Evolutionary conservation across 257 asterid species (phyloP).

Genomic region (Gentiana straminea): DNA sequence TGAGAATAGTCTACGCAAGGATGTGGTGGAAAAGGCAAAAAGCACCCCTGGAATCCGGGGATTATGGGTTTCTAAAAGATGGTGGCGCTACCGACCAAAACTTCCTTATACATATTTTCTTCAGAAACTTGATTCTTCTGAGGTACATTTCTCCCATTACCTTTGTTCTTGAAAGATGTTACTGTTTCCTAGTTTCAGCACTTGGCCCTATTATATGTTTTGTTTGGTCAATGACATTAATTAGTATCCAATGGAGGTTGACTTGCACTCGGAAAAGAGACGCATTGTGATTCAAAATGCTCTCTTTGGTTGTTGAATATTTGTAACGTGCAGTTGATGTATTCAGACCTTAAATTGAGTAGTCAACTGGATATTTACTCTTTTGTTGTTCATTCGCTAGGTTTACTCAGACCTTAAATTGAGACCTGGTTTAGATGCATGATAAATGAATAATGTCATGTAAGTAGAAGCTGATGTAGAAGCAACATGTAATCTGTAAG

Average conservation of each 20-base stretch:
- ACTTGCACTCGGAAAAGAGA: neutral
- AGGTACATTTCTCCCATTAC: slow-evolving; percentile 37
- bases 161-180: neutral
- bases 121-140: slow-evolving; percentile 90
- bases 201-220: neutral
- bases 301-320: neutral
- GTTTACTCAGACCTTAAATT: too few species aligned
- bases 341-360: neutral
- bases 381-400: neutral
- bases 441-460: neutral
- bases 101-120: slow-evolving; percentile 93
- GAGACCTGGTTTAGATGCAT: neutral
- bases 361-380: neutral
- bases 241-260: neutral
- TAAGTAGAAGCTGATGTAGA: neutral
- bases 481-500: neutral
- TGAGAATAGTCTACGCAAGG: slow-evolving; percentile 86
- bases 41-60: slow-evolving; percentile 65
- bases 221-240: neutral
- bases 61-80: slow-evolving; percentile 91
- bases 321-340: neutral
- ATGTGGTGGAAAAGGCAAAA: slow-evolving; percentile 59
- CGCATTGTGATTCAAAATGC: neutral
- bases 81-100: slow-evolving; percentile 99
- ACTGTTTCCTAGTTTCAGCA: slow-evolving; percentile 6